Conservation (phyloP, 352 stramenopile species). For the Poterioochromonas sp. region DNA sequence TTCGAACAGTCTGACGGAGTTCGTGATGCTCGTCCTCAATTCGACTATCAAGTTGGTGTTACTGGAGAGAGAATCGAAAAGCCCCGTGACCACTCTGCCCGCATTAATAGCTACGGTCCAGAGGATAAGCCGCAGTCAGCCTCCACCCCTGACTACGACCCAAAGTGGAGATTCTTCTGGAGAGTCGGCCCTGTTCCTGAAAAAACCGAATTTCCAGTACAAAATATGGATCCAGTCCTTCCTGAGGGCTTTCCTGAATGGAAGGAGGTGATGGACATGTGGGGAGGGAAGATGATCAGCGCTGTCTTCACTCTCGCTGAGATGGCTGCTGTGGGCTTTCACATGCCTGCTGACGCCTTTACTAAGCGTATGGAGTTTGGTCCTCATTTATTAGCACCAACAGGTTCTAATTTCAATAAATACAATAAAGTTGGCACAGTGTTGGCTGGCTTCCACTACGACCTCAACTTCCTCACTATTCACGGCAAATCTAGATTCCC, state of each 20-base stretch:
- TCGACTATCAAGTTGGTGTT: slow-evolving; percentile 75
- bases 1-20: slow-evolving; percentile 73
- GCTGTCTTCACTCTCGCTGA: slow-evolving; percentile 64
- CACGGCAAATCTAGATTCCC: slow-evolving; percentile 80
- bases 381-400: slow-evolving; percentile 75
- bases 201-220: slow-evolving; percentile 40
- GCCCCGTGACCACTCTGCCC: slow-evolving; percentile 66
- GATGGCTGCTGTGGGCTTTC: slow-evolving; percentile 71
- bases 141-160: slow-evolving; percentile 47
- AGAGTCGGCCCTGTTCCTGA: slow-evolving; percentile 56
- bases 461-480: slow-evolving; percentile 84
- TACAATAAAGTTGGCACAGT: slow-evolving; percentile 49
- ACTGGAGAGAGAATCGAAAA: slow-evolving; percentile 70
- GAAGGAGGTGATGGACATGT: slow-evolving; percentile 74
- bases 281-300: slow-evolving; percentile 73
- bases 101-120: slow-evolving; percentile 27
- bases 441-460: slow-evolving; percentile 79
- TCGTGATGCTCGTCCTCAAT: slow-evolving; percentile 69
- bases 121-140: slow-evolving; percentile 28
- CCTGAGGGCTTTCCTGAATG: slow-evolving; percentile 71
- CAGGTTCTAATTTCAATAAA: slow-evolving; percentile 47
- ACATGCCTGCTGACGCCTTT: slow-evolving; percentile 54
- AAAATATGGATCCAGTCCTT: slow-evolving; percentile 43
- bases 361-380: slow-evolving; percentile 64
- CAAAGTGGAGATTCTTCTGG: slow-evolving; percentile 89